Evolutionary conservation across 768 basidiomycete species (phyloP).

Genomic region (Serendipita sp.): DNA sequence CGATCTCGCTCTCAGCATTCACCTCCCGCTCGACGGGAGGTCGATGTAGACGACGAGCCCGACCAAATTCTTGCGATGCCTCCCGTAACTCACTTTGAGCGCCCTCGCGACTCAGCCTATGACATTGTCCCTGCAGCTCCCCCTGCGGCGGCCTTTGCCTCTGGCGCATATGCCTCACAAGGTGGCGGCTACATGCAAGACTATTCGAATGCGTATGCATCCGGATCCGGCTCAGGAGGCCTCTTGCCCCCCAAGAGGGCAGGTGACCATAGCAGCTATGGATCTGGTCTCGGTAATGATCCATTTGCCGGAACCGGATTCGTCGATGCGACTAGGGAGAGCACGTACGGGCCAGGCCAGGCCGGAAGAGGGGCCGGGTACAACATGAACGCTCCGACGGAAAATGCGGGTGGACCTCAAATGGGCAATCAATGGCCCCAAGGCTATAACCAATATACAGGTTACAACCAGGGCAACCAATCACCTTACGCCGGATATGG

Average conservation of each 20-base stretch:
- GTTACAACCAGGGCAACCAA: neutral
- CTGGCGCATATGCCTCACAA: neutral
- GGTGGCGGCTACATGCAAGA: neutral
- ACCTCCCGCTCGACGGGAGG: neutral
- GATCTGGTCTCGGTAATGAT: neutral
- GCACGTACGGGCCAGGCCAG: neutral
- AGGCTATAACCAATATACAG: neutral
- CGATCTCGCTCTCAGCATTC: neutral
- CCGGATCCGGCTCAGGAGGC: neutral
- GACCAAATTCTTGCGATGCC: neutral
- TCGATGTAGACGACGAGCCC: neutral
- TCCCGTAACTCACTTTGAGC: neutral
- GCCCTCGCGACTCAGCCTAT: neutral
- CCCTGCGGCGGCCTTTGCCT: neutral
- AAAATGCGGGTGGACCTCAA: neutral
- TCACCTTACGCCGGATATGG: neutral
- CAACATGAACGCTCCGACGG: neutral
- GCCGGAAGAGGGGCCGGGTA: neutral
- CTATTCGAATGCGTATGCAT: neutral
- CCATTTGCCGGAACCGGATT: slow-evolving; percentile 2
- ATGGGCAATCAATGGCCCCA: neutral
- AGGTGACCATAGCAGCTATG: neutral
- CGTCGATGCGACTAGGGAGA: neutral
- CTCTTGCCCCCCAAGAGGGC: neutral
- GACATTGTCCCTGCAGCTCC: slow-evolving; percentile 1